Evolutionary conservation across 139 green algal genomes (phyloP).

Genomic region (Coccomyxa sp.): DNA sequence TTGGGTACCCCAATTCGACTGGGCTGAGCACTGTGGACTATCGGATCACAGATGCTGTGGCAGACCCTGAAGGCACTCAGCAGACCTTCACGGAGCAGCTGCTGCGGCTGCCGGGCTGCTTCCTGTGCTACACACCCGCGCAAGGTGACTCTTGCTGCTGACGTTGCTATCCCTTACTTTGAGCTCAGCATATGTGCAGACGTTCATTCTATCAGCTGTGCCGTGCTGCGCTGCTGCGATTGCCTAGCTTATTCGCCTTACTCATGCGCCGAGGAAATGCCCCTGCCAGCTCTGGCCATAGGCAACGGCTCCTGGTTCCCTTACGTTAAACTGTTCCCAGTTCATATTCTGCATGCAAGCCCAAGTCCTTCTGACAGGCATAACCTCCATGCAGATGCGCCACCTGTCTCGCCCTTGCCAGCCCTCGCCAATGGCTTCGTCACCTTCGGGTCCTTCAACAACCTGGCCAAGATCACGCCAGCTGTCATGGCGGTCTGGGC

Average conservation of each 20-base stretch:
- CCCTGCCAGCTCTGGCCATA: too few relatives aligned
- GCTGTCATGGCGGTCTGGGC: conserved; percentile 80
- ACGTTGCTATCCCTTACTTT: background rate
- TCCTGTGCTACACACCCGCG: conserved; percentile 96
- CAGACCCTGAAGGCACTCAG: conserved; percentile 66
- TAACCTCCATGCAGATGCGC: conserved; percentile 70
- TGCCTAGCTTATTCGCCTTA: too few relatives aligned
- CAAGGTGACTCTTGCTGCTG: too few relatives aligned
- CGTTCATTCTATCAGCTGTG: too few relatives aligned
- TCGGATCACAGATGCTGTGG: conserved; percentile 81
- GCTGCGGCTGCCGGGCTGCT: conserved; percentile 84
- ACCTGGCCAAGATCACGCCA: conserved; percentile 91
- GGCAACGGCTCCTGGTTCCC: too few relatives aligned
- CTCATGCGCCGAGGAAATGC: too few relatives aligned
- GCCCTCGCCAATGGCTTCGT: conserved; percentile 67
- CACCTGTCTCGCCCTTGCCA: conserved; percentile 69
- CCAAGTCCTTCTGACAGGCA: background rate
- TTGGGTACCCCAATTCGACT: conserved; percentile 97
- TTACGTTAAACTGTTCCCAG: background rate
- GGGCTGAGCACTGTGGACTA: conserved; percentile 86
- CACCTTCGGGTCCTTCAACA: conserved; percentile 98
- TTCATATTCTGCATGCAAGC: background rate
- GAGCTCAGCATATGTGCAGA: background rate
- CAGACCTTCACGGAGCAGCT: conserved; percentile 79
- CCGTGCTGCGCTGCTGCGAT: too few relatives aligned